A percentile compares a stretch with the other conserved stretches of the same genome.
Evolutionary conservation across 805 yeast species (phyloP).

Genomic region (Lipomyces mesembrius): DNA sequence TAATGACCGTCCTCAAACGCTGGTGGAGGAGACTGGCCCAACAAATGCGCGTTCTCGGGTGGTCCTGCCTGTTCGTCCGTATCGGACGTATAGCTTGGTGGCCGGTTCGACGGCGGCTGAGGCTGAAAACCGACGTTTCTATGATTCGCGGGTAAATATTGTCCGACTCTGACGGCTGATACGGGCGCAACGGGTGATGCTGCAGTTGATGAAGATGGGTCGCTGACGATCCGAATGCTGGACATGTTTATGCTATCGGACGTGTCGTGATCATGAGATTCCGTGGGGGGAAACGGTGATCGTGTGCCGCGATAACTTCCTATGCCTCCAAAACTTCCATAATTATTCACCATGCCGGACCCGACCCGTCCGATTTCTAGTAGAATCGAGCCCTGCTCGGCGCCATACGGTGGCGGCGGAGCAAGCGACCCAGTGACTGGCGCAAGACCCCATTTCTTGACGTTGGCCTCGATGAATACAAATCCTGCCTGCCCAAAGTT

Average conservation of each 20-base stretch:
- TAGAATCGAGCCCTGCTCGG: slow-evolving; percentile 75
- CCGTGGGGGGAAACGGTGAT: slow-evolving; percentile 29
- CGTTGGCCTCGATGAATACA: slow-evolving; percentile 90
- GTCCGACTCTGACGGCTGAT: slow-evolving; percentile 1
- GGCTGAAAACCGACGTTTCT: slow-evolving; percentile 16
- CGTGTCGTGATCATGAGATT: slow-evolving; percentile 18
- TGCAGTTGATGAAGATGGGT: slow-evolving; percentile 12
- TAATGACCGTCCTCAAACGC: slow-evolving; percentile 28
- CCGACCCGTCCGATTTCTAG: slow-evolving; percentile 53
- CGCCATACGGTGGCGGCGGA: slow-evolving; percentile 92
- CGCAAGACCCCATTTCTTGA: slow-evolving; percentile 95
- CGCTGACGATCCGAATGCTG: slow-evolving; percentile 5
- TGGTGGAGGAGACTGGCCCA: slow-evolving; percentile 37
- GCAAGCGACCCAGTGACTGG: slow-evolving; percentile 84
- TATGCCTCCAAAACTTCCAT: slow-evolving; percentile 16
- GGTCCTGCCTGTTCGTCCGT: slow-evolving; percentile 21
- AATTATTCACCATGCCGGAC: not conserved
- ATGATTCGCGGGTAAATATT: slow-evolving; percentile 4
- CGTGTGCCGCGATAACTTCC: slow-evolving; percentile 16
- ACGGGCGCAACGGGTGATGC: slow-evolving; percentile 4
- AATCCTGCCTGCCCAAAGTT: slow-evolving; percentile 89
- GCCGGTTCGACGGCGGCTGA: slow-evolving; percentile 32
- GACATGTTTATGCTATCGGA: slow-evolving; percentile 18
- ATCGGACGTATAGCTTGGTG: slow-evolving; percentile 35
- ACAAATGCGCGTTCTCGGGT: slow-evolving; percentile 31